phyloP scores from a whole-genome alignment of 2,329 filamentous ascomycete species.

The Ceratocystis diversiconidia region DNA sequence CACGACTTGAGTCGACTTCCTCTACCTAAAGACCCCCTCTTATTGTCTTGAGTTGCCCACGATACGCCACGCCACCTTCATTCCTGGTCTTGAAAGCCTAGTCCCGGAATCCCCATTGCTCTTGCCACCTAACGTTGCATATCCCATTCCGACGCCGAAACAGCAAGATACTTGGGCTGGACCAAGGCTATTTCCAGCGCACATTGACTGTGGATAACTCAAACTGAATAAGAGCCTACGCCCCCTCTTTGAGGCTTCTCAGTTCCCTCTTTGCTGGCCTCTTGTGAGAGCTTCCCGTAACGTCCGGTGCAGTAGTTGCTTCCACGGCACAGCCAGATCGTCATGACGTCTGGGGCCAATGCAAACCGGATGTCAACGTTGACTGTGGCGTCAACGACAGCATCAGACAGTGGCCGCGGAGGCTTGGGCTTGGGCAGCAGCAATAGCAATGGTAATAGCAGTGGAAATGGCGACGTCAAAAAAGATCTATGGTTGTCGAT shows the following conservation, averaged over 20 bases:
- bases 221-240: background rate
- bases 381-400: conserved; percentile 36
- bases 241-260: background rate
- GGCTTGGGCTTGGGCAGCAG: conserved; percentile 45
- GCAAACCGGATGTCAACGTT: conserved; percentile 45
- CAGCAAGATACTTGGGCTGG: background rate
- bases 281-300: background rate
- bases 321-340: background rate
- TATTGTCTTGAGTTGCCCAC: background rate
- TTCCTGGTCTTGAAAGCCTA: background rate
- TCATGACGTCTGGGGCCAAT: conserved; percentile 34
- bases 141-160: background rate
- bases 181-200: background rate
- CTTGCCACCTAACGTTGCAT: background rate
- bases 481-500: conserved; percentile 91
- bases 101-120: background rate
- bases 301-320: background rate
- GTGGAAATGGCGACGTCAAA: conserved; percentile 53
- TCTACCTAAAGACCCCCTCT: background rate
- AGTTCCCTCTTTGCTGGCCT: background rate
- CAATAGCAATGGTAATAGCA: conserved; percentile 43
- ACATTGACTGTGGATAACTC: background rate
- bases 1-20: background rate
- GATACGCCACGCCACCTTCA: background rate
- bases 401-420: conserved; percentile 23